Evolutionary conservation across 495 filamentous ascomycete species (phyloP).

Genomic region (Talaromyces proteolyticus): DNA sequence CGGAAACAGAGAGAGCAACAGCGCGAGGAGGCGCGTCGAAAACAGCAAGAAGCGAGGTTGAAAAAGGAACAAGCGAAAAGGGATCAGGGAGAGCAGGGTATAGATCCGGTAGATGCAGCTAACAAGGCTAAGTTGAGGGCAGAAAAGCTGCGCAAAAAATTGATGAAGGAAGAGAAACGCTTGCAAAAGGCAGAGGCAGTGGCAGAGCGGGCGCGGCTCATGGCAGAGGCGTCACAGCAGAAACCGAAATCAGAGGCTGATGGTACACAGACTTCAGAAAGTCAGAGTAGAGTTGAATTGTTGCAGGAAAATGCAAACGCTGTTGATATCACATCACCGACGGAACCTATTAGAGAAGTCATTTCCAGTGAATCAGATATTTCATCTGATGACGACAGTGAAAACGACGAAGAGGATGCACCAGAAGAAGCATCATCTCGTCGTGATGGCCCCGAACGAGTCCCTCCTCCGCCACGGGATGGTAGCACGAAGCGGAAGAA

Average conservation of each 20-base stretch:
- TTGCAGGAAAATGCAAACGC: too few species aligned
- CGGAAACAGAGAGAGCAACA: slow-evolving; percentile 24
- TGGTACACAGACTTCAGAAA: neutral
- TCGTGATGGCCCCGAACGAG: slow-evolving; percentile 33
- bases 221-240: slow-evolving; percentile 27
- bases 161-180: slow-evolving; percentile 41
- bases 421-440: slow-evolving; percentile 38
- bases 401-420: slow-evolving; percentile 29
- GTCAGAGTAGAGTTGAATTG: neutral
- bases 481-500: slow-evolving; percentile 21
- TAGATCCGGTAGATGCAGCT: slow-evolving; percentile 28
- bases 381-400: slow-evolving; percentile 20
- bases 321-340: too few species aligned
- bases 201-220: slow-evolving; percentile 34
- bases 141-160: slow-evolving; percentile 40
- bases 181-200: slow-evolving; percentile 43
- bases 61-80: slow-evolving; percentile 20
- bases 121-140: slow-evolving; percentile 42
- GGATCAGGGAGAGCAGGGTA: slow-evolving; percentile 22
- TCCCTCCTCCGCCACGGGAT: slow-evolving; percentile 35
- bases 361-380: slow-evolving; percentile 24
- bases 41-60: slow-evolving; percentile 20
- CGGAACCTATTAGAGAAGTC: slow-evolving; percentile 1
- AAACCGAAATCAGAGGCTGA: neutral
- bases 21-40: slow-evolving; percentile 23